Evolutionary conservation across 2,329 filamentous ascomycete genomes (phyloP), one percentile per base, ranked within the genome.

Genomic region (Balansia obtecta): DNA sequence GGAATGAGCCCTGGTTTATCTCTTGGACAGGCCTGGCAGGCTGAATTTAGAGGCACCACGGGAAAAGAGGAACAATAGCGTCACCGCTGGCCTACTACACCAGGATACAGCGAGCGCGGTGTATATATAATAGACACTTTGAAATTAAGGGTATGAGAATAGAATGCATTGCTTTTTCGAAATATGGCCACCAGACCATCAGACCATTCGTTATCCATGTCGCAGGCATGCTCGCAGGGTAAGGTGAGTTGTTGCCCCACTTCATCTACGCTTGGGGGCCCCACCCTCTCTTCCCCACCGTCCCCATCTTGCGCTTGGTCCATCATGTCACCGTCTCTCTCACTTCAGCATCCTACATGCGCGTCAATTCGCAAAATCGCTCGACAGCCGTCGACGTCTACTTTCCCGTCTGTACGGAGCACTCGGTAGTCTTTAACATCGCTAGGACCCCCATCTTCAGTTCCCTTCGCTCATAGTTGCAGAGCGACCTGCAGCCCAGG

Each of bases 131-230:
- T 46, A 50, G 37, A 52, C 8, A 48, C 47, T 43, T 41, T 32
- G 15, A 33, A n/a, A 44, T n/a, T 6, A 42, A 48, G 30, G n/a
- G 42, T n/a, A 32, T 37, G 32, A 41, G 37, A 48, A 50, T 50
- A 52, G 47, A 50, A 13, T 41, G 44, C 39, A 33, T 46, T 49
- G 47, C 22, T 30, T 50, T 50, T 50, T 46, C 13, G 38, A n/a
- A 11, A 27, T 39, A n/a, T 10, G 39, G 27, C 5, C n/a, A n/a
- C n/a, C n/a, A n/a, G 20, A 22, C 20, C 20, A 22, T 22, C 20
- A n/a, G n/a, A n/a, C n/a, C n/a, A n/a, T n/a, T n/a, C n/a, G n/a
- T n/a, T n/a, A 22, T 22, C 20, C 20, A 22, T 22, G 20, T 22
- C 20, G 20, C n/a, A n/a, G n/a, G n/a, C n/a, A n/a, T n/a, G n/a